phyloP scores from a whole-genome alignment of 306 rosid species.

The Cucurbita pepo region DNA sequence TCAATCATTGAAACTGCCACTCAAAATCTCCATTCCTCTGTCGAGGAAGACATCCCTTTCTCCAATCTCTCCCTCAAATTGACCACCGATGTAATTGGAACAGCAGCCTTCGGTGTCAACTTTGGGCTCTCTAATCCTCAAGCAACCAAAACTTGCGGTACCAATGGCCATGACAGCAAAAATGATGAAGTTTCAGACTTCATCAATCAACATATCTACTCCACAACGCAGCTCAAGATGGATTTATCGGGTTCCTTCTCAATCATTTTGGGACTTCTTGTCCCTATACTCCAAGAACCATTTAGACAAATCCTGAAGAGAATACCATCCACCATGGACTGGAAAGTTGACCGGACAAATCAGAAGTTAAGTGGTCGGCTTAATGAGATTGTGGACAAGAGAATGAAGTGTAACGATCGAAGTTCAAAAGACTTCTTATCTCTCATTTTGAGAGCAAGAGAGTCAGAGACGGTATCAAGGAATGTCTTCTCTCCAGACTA shows the following conservation, averaged over 20 bases:
- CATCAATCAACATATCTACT: constrained; percentile 65
- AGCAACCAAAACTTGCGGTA: constrained; percentile 8
- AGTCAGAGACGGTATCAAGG: constrained; percentile 31
- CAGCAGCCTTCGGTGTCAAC: constrained; percentile 86
- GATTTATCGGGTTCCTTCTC: constrained; percentile 85
- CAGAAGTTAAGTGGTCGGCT: constrained; percentile 41
- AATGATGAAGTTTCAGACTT: constrained; percentile 50
- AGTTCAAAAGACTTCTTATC: constrained; percentile 73
- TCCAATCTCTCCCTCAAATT: constrained; percentile 58
- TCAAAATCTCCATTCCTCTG: constrained; percentile 31
- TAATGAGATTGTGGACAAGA: constrained; percentile 47
- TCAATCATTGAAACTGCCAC: constrained; percentile 60
- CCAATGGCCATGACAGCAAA: background rate
- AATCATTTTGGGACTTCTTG: constrained; percentile 66
- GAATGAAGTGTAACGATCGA: constrained; percentile 28
- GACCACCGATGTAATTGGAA: constrained; percentile 71
- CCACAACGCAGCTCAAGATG: constrained; percentile 82
- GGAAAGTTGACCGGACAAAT: constrained; percentile 62
- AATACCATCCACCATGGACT: constrained; percentile 83
- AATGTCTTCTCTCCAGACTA: constrained; percentile 55
- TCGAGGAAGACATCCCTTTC: constrained; percentile 34
- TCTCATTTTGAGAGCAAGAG: constrained; percentile 54
- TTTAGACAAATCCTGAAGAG: constrained; percentile 67
- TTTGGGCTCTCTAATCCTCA: constrained; percentile 57
- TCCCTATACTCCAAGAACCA: constrained; percentile 74